phyloP scores from a whole-genome alignment of 192 early-diverging fungal species.

The Ambispora gerdemannii region DNA sequence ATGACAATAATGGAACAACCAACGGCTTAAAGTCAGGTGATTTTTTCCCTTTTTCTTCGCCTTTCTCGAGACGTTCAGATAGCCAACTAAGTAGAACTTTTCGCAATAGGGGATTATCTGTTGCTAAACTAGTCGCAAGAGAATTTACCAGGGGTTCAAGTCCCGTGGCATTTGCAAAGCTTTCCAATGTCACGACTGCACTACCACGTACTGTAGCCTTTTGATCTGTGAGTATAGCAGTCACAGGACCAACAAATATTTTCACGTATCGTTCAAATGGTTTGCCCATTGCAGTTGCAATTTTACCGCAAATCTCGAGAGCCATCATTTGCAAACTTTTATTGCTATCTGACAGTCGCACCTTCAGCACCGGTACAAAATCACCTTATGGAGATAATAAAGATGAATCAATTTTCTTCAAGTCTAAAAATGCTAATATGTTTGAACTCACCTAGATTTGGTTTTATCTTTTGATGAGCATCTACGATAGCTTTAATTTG shows the following conservation, averaged over 20 bases:
- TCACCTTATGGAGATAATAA: conserved; percentile 47
- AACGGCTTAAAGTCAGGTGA: conserved; percentile 64
- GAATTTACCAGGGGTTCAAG: conserved; percentile 70
- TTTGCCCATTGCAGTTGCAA: conserved; percentile 82
- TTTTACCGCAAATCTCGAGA: conserved; percentile 71
- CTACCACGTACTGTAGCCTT: conserved; percentile 83
- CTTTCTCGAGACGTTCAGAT: conserved; percentile 54
- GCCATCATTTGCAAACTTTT: conserved; percentile 81
- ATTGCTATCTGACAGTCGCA: conserved; percentile 84
- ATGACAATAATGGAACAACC: conserved; percentile 69
- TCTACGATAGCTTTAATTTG: conserved; percentile 73
- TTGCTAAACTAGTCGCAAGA: conserved; percentile 61
- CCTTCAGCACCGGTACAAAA: conserved; percentile 76
- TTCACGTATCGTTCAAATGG: conserved; percentile 78
- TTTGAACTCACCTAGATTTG: conserved; percentile 55
- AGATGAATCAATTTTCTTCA: neutral
- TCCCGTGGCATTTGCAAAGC: conserved; percentile 62
- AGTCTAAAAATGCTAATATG: neutral
- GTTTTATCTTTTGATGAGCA: conserved; percentile 80
- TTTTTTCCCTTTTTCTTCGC: conserved; percentile 36
- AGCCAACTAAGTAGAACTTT: conserved; percentile 87
- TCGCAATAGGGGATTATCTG: conserved; percentile 82
- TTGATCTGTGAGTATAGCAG: conserved; percentile 79
- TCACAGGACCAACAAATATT: conserved; percentile 65
- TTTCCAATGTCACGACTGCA: conserved; percentile 70